Evolutionary conservation across 352 stramenopile species (phyloP), one percentile per base, ranked within the genome.

Genomic region (Globisporangium recalcitrans): DNA sequence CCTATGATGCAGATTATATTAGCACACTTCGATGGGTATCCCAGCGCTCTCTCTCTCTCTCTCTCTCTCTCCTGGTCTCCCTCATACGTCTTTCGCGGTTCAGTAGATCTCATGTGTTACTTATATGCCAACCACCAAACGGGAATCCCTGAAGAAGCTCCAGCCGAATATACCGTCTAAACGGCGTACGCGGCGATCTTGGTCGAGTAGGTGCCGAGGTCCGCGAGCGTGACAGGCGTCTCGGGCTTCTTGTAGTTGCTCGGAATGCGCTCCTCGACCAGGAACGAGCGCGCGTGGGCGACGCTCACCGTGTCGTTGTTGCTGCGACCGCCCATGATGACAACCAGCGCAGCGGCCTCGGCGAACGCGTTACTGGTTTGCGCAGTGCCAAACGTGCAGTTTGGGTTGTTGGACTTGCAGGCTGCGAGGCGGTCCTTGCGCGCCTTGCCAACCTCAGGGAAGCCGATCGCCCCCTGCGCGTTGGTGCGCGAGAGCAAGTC

Each of bases 261-360:
- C 19, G 74, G 71, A 48, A 79, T 78, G 19, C 63, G 62, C 40
- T 82, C 74, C 4, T 77, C 52, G 36, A 66, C 58, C 8, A 78
- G 47, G 61, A 82, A 79, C 0, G 74, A 70, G 32, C 49, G 58
- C 7, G 68, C 70, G 32, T 64, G 56, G 36, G 74, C 68, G 16
- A 77, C 26, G 21, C 53, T 68, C 24, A 81, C 60, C 2, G 65
- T 62, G 26, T 72, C 66, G 49, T 77, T 75, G 34, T 70, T 67
- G 22, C 73, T 71, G 36, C 60, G 64, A 29, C 56, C 63, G 44
- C 73, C 71, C 34, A 82, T 72, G 44, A 60, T 66, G 8, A 68
- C 55, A 14, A 82, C 31, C 40, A 80, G 24, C 27, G 74, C 70
- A 7, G 70, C 73, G 4, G 65, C 56, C 62, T 80, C 72, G n/a